These are phyloP conservation scores for Gryganskiella cystojenkinii DNA, from an alignment of 192 early-diverging fungal species.

Conservation along the genomic window DNA sequence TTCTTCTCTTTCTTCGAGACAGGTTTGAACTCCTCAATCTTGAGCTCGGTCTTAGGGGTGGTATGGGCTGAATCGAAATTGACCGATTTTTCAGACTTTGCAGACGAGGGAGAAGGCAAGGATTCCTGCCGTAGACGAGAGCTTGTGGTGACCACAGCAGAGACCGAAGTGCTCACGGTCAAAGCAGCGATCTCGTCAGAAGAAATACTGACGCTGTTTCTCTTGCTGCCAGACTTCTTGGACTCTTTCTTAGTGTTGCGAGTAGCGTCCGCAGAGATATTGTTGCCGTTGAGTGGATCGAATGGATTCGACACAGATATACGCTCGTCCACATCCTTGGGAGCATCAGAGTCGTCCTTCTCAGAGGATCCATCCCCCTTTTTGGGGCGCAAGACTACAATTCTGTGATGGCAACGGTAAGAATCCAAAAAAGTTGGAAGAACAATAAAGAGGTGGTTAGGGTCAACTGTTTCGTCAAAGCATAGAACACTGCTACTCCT, in stretches of 20 bases:
- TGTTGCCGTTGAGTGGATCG: constrained; percentile 1
- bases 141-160: neutral
- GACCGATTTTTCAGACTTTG: neutral
- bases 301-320: constrained; percentile 20
- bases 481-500: no score
- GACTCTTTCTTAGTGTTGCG: neutral
- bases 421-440: no score
- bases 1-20: constrained; percentile 6
- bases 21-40: constrained; percentile 2
- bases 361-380: constrained; percentile 1
- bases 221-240: neutral
- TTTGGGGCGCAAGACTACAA: constrained; percentile 1
- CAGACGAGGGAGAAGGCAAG: no score
- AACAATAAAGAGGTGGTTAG: no score
- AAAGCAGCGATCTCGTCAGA: no score
- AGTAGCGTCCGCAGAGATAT: neutral
- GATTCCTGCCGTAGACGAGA: neutral
- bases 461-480: neutral
- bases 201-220: neutral
- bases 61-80: neutral
- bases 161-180: neutral
- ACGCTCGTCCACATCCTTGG: constrained; percentile 4
- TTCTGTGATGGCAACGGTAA: no score
- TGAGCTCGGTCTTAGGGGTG: neutral
- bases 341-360: neutral